Percentiles rank a stretch among this genome's conserved stretches.
Conservation (phyloP, 2,329 filamentous ascomycete species). For the Fusarium sp. region DNA sequence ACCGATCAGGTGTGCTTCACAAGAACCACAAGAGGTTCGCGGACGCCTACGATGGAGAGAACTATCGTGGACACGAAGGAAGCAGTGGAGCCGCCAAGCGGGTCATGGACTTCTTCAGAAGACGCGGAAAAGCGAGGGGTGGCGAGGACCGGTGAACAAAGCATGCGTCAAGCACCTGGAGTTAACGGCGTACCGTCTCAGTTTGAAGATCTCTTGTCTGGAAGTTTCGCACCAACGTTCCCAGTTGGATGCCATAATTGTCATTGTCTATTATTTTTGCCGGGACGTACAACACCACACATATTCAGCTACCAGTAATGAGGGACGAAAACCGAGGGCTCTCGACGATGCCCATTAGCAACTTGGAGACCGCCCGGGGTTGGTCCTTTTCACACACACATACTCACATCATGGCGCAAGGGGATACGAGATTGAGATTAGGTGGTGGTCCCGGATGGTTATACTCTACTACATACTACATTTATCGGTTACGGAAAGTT, state of each 20-base stretch:
- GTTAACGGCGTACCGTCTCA: constrained; percentile 45
- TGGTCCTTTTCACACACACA: constrained; percentile 35
- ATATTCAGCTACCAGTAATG: constrained; percentile 48
- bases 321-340: constrained; percentile 45
- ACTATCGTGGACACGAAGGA: constrained; percentile 77
- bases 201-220: constrained; percentile 45
- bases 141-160: constrained; percentile 66
- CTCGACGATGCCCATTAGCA: constrained; percentile 43
- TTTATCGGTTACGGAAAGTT: constrained; percentile 45
- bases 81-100: constrained; percentile 89
- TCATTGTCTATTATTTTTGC: constrained; percentile 46
- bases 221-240: constrained; percentile 44
- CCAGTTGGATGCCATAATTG: constrained; percentile 50
- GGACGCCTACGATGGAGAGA: constrained; percentile 87
- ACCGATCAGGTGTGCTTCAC: constrained; percentile 75
- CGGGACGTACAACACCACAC: constrained; percentile 43
- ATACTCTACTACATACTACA: constrained; percentile 49
- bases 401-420: constrained; percentile 48
- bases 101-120: constrained; percentile 98
- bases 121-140: constrained; percentile 82
- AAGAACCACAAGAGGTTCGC: constrained; percentile 91
- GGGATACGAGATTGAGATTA: constrained; percentile 46
- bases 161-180: constrained; percentile 40
- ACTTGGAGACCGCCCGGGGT: constrained; percentile 37
- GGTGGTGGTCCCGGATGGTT: constrained; percentile 45